Evolutionary conservation across 345 rosid genomes (phyloP), one percentile per base, ranked within the genome.

Genomic region (Gossypium raimondii): DNA sequence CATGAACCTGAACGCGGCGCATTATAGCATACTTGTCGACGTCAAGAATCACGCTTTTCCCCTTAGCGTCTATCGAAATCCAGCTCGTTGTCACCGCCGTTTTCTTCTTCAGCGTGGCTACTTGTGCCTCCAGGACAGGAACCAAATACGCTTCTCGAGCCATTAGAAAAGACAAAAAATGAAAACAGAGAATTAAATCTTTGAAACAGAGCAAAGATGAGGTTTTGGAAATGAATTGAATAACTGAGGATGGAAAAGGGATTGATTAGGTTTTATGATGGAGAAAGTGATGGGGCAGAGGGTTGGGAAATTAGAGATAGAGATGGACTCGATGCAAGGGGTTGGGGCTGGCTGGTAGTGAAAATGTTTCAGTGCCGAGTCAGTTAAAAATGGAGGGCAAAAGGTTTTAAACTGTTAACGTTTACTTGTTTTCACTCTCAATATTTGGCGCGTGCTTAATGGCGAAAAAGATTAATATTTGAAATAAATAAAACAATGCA

Each of bases 1-100:
- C 91, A 72, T 86, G 89, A 72, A 88, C 81, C 73, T 79, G 82
- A 38, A 88, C 91, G 22, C 89, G 81, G 1, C 84, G 87, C 88
- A 86, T 86, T 56, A 86, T 83, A 11, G 81, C 86, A 63, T 83
- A 79, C 83, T 88, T 86, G 75, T 86, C 91, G 12, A 83, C 87
- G 27, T 85, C 88, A 25, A 88, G 77, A 22, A 84, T n/a, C 27
- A 80, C 76, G 74, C 76, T 63, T 44, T 78, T 73, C 17, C 86
- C 89, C 56, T 68, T 55, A 13, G 41, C 67, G 82, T 82, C 78
- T 60, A 85, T 72, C 74, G 80, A 70, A 67, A 82, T 68, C 87
- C 91, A 87, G 80, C 83, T 84, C 67, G 77, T 72, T 25, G 81
- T 75, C 72, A 77, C 81, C 10, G 81, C 75, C 34, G 82, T 76